A percentile compares a stretch with the other conserved stretches of the same genome.
phyloP scores from a whole-genome alignment of 2,329 filamentous ascomycete genomes.

The Xylariaceae sp. region DNA sequence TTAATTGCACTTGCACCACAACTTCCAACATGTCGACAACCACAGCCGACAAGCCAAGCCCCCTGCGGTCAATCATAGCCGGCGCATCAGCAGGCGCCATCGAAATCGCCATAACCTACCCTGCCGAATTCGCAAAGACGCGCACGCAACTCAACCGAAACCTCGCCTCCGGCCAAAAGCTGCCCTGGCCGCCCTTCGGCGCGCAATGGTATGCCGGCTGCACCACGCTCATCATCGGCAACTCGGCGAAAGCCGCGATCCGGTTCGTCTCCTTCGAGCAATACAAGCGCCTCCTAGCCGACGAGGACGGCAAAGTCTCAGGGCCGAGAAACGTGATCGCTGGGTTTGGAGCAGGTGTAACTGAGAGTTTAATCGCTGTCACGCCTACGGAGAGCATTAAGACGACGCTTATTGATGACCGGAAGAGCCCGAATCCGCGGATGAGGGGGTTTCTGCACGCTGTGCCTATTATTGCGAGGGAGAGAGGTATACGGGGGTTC shows the following conservation, averaged over 20 bases:
- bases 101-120: conserved; percentile 86
- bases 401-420: conserved; percentile 96
- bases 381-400: conserved; percentile 98
- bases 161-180: conserved; percentile 76
- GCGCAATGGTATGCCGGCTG: conserved; percentile 96
- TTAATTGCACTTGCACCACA: background rate
- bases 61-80: conserved; percentile 84
- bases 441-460: conserved; percentile 92
- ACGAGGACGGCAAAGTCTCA: conserved; percentile 82
- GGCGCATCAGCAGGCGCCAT: conserved; percentile 91
- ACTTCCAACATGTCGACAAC: conserved; percentile 16
- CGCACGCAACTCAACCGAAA: conserved; percentile 87
- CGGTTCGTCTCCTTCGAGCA: conserved; percentile 95
- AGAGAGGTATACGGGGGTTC: conserved; percentile 86
- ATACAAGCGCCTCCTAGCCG: conserved; percentile 80
- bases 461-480: conserved; percentile 78
- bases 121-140: conserved; percentile 90
- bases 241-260: conserved; percentile 93
- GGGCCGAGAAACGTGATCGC: conserved; percentile 89
- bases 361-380: conserved; percentile 88
- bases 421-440: conserved; percentile 79
- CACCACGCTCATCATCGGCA: conserved; percentile 94
- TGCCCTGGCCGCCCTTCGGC: conserved; percentile 93
- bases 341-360: conserved; percentile 91
- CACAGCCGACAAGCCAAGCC: conserved; percentile 61